Percentiles rank a stretch among this genome's conserved stretches.
Conservation (phyloP, 306 rosid genomes). For the Begonia peltatifolia region DNA sequence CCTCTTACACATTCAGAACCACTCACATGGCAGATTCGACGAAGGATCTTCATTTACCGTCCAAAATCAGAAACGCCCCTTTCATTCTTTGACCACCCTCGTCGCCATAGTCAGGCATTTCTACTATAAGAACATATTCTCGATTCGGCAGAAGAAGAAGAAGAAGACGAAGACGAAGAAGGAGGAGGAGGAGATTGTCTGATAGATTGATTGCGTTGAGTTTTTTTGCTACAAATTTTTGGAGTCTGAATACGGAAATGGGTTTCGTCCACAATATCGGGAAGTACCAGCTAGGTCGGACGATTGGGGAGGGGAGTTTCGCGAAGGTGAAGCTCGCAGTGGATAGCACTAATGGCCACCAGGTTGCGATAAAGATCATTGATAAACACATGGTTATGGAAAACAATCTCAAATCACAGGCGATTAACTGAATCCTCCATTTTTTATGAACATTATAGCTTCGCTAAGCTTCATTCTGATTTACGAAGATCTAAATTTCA, state of each 20-base stretch:
- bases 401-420: constrained; percentile 52
- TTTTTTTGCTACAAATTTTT: neutral
- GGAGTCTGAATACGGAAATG: constrained; percentile 14
- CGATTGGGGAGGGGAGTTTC: constrained; percentile 70
- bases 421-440: constrained; percentile 9
- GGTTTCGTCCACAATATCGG: constrained; percentile 35
- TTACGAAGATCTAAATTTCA: constrained; percentile 16
- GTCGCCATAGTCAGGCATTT: no score
- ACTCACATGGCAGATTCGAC: no score
- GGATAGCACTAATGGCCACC: constrained; percentile 25
- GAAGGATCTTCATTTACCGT: no score
- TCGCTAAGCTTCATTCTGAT: neutral
- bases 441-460: neutral
- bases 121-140: no score
- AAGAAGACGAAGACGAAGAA: no score
- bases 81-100: no score
- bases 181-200: no score
- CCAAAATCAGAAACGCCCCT: no score
- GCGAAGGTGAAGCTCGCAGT: constrained; percentile 66
- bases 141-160: no score
- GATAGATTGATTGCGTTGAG: no score
- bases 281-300: constrained; percentile 43
- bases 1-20: no score
- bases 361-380: constrained; percentile 56
- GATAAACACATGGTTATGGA: constrained; percentile 60